These are phyloP conservation scores for Fonsecaea erecta DNA, from an alignment of 2,329 filamentous ascomycete species.

Conservation along the genomic window DNA sequence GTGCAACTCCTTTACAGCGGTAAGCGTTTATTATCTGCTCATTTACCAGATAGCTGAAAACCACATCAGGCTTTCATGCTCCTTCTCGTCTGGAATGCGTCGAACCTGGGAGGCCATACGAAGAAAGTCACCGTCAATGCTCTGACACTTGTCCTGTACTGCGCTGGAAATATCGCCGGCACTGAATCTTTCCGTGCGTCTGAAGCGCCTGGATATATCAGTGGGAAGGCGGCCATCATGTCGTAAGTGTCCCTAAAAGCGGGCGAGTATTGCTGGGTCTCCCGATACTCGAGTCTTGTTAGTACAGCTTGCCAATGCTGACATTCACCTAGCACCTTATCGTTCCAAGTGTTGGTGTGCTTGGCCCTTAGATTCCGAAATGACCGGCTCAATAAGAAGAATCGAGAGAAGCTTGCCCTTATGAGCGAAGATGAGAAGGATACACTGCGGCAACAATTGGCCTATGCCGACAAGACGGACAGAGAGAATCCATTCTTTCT, in stretches of 20 bases:
- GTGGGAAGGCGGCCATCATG: constrained; percentile 41
- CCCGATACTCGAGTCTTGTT: not conserved
- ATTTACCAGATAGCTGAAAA: not conserved
- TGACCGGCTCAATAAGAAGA: constrained; percentile 41
- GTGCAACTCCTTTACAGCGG: constrained; percentile 50
- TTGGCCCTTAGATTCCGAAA: constrained; percentile 41
- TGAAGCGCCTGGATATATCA: constrained; percentile 49
- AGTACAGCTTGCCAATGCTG: constrained; percentile 34
- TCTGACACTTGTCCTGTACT: constrained; percentile 50
- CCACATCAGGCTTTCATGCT: constrained; percentile 45
- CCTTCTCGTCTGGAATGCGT: constrained; percentile 54
- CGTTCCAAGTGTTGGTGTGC: constrained; percentile 40
- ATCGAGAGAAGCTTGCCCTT: constrained; percentile 37
- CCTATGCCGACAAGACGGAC: constrained; percentile 41
- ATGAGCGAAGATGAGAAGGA: constrained; percentile 42
- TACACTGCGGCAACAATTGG: constrained; percentile 38
- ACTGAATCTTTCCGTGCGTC: constrained; percentile 50
- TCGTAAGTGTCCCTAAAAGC: not conserved
- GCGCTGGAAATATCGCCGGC: constrained; percentile 51
- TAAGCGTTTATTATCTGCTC: not conserved
- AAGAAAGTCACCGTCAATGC: constrained; percentile 54
- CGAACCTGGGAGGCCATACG: constrained; percentile 55
- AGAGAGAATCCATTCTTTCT: constrained; percentile 40
- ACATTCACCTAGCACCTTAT: constrained; percentile 40
- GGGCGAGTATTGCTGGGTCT: not conserved